A percentile compares a stretch with the other conserved stretches of the same genome.
These are phyloP conservation scores for Mucor circinelloides DNA, from an alignment of 371 early-diverging fungal genomes.

Conservation along the genomic window DNA sequence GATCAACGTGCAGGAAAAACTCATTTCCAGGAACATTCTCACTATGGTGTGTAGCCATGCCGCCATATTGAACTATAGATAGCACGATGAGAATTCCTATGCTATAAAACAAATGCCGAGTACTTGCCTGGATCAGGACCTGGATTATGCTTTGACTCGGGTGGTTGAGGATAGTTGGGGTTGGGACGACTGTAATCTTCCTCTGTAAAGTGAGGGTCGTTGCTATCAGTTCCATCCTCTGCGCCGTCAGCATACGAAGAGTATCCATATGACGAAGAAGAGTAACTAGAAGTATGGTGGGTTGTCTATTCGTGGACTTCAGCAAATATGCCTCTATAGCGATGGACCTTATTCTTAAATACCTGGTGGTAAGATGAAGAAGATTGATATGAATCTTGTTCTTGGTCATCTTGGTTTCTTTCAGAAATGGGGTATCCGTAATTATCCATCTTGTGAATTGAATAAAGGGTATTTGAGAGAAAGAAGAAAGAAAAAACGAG, in stretches of 20 bases:
- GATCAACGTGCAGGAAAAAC: conserved; percentile 41
- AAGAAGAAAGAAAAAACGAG: not conserved
- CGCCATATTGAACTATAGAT: conserved; percentile 30
- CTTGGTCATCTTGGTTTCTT: not conserved
- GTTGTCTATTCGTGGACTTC: not conserved
- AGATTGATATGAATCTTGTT: conserved; percentile 1
- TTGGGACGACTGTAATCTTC: conserved; percentile 20
- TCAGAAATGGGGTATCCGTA: conserved; percentile 20
- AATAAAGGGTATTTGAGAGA: not conserved
- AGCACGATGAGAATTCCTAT: not conserved
- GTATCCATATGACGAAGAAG: conserved; percentile 1
- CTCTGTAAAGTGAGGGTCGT: conserved; percentile 16
- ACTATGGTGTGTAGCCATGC: conserved; percentile 13
- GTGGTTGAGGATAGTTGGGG: conserved; percentile 34
- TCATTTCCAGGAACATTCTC: conserved; percentile 19
- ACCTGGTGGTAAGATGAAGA: not conserved
- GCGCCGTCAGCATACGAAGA: not conserved
- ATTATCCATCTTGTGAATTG: conserved; percentile 6
- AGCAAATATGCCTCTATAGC: not conserved
- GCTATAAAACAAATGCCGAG: not conserved
- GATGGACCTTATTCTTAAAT: not conserved
- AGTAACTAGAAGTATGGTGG: conserved; percentile 5
- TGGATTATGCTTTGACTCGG: conserved; percentile 31
- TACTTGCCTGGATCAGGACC: conserved; percentile 29
- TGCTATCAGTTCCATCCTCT: conserved; percentile 6